These are phyloP conservation scores for Durio zibethinus DNA, from an alignment of 345 rosid genomes.

Conservation along the genomic window DNA sequence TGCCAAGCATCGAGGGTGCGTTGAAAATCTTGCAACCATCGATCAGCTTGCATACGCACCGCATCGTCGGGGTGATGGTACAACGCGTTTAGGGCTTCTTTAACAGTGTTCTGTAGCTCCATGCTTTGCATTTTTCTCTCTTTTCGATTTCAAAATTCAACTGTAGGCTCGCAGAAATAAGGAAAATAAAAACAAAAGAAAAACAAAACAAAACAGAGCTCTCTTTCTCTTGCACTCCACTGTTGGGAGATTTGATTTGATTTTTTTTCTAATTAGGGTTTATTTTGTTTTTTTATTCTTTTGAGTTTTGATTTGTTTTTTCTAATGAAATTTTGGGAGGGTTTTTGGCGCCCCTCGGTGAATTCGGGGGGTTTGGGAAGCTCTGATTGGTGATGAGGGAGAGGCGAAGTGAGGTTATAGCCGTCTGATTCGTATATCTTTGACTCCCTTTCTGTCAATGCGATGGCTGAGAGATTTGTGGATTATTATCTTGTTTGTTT, in stretches of 20 bases:
- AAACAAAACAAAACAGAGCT: neutral
- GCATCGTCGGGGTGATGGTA: slow-evolving; percentile 94
- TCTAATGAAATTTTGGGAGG: neutral
- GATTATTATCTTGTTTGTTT: neutral
- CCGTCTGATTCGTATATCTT: slow-evolving; percentile 4
- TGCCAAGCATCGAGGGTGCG: slow-evolving; percentile 99
- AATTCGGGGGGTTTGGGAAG: slow-evolving; percentile 6
- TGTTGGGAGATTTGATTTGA: neutral
- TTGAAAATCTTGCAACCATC: slow-evolving; percentile 87
- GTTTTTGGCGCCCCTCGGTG: slow-evolving; percentile 20
- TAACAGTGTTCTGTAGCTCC: slow-evolving; percentile 91
- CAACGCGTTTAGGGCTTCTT: slow-evolving; percentile 95
- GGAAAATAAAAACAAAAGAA: neutral
- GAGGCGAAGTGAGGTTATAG: neutral
- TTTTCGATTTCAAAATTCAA: slow-evolving; percentile 26
- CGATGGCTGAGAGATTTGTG: neutral
- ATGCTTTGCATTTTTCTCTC: slow-evolving; percentile 25
- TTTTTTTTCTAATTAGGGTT: no score
- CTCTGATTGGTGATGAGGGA: neutral
- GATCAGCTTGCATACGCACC: slow-evolving; percentile 86
- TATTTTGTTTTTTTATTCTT: neutral
- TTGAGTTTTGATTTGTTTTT: neutral
- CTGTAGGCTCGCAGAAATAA: slow-evolving; percentile 6
- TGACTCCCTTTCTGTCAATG: neutral
- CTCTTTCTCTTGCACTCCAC: neutral